Evolutionary conservation across 2,329 filamentous ascomycete genomes (phyloP).

Genomic region (Macrophomina tecta): DNA sequence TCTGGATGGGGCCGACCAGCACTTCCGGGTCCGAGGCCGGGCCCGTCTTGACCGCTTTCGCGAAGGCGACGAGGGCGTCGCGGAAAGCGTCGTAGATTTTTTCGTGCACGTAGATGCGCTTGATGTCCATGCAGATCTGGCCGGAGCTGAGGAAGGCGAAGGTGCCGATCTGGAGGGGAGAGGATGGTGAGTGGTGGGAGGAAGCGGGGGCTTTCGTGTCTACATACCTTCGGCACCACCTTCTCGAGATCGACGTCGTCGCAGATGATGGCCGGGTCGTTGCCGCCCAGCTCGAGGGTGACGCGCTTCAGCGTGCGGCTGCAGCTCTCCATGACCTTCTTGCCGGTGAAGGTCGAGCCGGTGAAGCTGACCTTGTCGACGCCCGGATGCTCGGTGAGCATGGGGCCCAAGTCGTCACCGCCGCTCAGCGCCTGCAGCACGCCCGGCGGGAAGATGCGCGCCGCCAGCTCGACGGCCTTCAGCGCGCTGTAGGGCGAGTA

Average conservation of each 20-base stretch:
- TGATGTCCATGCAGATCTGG: slow-evolving; percentile 52
- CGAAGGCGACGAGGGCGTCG: slow-evolving; percentile 52
- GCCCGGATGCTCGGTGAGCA: slow-evolving; percentile 63
- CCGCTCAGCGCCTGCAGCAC: slow-evolving; percentile 66
- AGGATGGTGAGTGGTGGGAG: no score
- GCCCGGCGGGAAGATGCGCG: slow-evolving; percentile 64
- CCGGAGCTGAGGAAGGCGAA: slow-evolving; percentile 64
- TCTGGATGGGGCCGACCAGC: slow-evolving; percentile 67
- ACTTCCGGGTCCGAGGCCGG: slow-evolving; percentile 49
- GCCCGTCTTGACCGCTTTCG: slow-evolving; percentile 49
- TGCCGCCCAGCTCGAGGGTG: slow-evolving; percentile 67
- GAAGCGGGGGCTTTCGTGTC: no score
- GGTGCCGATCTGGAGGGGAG: slow-evolving; percentile 47
- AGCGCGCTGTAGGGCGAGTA: slow-evolving; percentile 64
- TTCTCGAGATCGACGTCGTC: slow-evolving; percentile 57
- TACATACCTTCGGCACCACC: slow-evolving; percentile 38
- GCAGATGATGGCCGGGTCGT: slow-evolving; percentile 65
- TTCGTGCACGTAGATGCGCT: slow-evolving; percentile 67
- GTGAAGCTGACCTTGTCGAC: slow-evolving; percentile 70
- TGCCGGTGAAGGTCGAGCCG: slow-evolving; percentile 64
- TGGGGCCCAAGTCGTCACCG: slow-evolving; percentile 64
- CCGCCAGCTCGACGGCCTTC: slow-evolving; percentile 64
- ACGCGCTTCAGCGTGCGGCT: slow-evolving; percentile 64
- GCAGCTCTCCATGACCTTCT: slow-evolving; percentile 62
- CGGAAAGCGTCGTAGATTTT: slow-evolving; percentile 65